phyloP scores from a whole-genome alignment of 352 stramenopile species.

The Pythium folliculosum region DNA sequence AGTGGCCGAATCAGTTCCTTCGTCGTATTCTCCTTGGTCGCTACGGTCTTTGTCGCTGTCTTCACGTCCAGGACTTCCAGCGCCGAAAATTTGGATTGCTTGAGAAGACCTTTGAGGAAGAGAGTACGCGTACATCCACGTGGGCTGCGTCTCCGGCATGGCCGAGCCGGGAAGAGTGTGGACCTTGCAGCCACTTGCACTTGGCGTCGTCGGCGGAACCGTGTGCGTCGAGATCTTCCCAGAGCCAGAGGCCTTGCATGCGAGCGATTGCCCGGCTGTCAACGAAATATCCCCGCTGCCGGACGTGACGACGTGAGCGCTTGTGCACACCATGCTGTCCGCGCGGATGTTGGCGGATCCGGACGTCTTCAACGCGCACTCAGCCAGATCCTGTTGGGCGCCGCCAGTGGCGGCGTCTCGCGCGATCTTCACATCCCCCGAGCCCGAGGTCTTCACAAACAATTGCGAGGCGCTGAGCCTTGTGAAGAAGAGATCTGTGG shows the following conservation, averaged over 20 bases:
- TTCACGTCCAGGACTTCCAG: too few species aligned
- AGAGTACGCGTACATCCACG: not conserved
- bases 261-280: not conserved
- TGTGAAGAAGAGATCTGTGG: not conserved
- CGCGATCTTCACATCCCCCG: not conserved
- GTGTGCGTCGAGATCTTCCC: not conserved
- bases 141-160: not conserved
- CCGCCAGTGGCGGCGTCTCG: not conserved
- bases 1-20: too few species aligned
- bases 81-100: not conserved
- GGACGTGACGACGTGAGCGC: not conserved
- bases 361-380: not conserved
- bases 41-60: not conserved
- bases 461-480: not conserved
- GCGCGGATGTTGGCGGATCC: not conserved
- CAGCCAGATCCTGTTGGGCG: not conserved
- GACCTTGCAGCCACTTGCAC: not conserved
- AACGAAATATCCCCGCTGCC: not conserved
- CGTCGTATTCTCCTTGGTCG: not conserved
- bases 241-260: not conserved
- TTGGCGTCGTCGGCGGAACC: not conserved
- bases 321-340: not conserved
- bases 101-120: not conserved
- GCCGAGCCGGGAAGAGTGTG: not conserved
- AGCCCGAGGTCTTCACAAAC: not conserved